phyloP scores from a whole-genome alignment of 2,329 filamentous ascomycete genomes.

The Fusarium keratoplasticum region DNA sequence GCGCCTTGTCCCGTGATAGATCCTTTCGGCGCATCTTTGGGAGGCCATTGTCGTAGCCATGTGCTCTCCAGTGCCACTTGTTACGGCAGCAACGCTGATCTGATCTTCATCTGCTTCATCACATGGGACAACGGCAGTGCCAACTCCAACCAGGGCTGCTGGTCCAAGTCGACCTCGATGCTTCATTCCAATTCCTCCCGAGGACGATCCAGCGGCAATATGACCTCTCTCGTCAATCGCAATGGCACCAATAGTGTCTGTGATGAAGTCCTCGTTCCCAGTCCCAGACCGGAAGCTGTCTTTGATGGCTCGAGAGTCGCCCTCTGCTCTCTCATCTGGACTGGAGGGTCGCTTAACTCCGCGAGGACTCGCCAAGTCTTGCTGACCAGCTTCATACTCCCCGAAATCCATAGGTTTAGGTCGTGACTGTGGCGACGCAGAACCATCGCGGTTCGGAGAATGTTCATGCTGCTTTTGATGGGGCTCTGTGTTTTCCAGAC shows the following conservation, averaged over 20 bases:
- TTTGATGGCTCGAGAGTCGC: constrained; percentile 27
- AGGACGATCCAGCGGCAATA: constrained; percentile 95
- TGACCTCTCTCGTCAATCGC: constrained; percentile 87
- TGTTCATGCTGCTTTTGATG: constrained; percentile 10
- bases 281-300: constrained; percentile 34
- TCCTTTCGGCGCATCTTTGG: constrained; percentile 83
- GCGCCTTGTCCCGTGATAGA: constrained; percentile 78
- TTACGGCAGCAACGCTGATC: constrained; percentile 83
- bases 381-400: constrained; percentile 6
- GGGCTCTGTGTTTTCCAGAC: constrained; percentile 5
- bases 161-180: constrained; percentile 91
- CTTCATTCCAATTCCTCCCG: constrained; percentile 98
- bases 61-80: constrained; percentile 95
- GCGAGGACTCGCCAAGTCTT: constrained; percentile 37
- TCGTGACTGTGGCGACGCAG: constrained; percentile 21
- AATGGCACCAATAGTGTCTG: constrained; percentile 95
- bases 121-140: constrained; percentile 86
- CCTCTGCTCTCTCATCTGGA: constrained; percentile 22
- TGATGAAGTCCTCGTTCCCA: constrained; percentile 72
- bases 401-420: neutral
- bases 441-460: constrained; percentile 28
- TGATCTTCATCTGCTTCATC: constrained; percentile 76
- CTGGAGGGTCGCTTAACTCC: constrained; percentile 52
- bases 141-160: constrained; percentile 91
- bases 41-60: constrained; percentile 97